phyloP scores from a whole-genome alignment of 805 yeast species.

The Teunomyces cretensis region DNA sequence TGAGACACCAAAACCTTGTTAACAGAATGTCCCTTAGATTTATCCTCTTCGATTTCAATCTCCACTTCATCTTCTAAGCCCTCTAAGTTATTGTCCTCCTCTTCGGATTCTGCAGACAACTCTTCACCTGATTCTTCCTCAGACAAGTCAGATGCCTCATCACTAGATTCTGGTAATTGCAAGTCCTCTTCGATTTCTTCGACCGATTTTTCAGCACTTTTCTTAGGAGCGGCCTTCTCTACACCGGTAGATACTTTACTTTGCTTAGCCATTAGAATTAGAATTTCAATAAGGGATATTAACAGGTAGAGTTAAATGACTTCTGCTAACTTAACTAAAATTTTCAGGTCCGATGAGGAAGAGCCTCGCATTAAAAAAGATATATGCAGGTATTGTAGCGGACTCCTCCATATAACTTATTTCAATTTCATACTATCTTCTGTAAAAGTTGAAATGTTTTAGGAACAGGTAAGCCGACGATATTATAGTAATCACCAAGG shows the following conservation, averaged over 20 bases:
- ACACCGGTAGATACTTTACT: constrained; percentile 5
- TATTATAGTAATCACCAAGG: constrained; percentile 81
- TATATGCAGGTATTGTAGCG: constrained; percentile 2
- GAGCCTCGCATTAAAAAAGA: constrained; percentile 3
- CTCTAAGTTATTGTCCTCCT: constrained; percentile 15
- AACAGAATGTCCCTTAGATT: constrained; percentile 21
- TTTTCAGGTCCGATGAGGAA: constrained; percentile 8
- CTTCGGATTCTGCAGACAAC: constrained; percentile 21
- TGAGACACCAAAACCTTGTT: constrained; percentile 13
- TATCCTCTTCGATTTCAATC: constrained; percentile 19
- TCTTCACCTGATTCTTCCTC: constrained; percentile 22
- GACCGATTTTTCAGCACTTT: constrained; percentile 18
- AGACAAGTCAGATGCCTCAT: constrained; percentile 17
- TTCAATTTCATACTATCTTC: not conserved
- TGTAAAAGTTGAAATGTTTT: constrained; percentile 31
- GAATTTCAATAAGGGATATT: not conserved
- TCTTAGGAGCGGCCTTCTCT: constrained; percentile 9
- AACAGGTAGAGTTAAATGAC: not conserved
- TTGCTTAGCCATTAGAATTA: constrained; percentile 5
- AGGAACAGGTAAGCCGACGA: constrained; percentile 81
- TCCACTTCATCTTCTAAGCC: constrained; percentile 26
- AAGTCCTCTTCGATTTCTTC: constrained; percentile 23
- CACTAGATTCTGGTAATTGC: constrained; percentile 16
- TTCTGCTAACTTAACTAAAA: not conserved
- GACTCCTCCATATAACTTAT: not conserved